Percentiles rank a stretch among this genome's conserved stretches.
phyloP scores from a whole-genome alignment of 2,329 filamentous ascomycete genomes.

The Clonostachys byssicola region DNA sequence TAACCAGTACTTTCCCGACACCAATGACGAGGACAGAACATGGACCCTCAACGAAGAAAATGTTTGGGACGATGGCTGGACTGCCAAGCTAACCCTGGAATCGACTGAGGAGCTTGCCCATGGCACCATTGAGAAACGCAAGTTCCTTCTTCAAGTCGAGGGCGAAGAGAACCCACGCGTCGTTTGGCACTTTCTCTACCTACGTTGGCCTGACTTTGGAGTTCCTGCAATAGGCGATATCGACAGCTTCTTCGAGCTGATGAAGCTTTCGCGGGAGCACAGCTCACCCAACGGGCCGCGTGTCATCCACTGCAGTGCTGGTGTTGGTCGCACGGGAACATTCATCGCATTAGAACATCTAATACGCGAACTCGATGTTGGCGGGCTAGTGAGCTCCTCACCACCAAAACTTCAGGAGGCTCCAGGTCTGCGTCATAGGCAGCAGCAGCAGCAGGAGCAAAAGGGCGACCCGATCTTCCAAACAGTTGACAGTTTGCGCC shows the following conservation, averaged over 20 bases:
- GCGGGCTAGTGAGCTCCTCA: slow-evolving; percentile 48
- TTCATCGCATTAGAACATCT: slow-evolving; percentile 97
- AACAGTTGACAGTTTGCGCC: slow-evolving; percentile 74
- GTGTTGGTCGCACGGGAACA: slow-evolving; percentile 89
- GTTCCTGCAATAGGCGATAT: slow-evolving; percentile 69
- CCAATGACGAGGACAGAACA: slow-evolving; percentile 37
- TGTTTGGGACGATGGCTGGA: slow-evolving; percentile 62
- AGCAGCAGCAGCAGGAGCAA: not conserved
- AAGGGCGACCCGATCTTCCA: slow-evolving; percentile 65
- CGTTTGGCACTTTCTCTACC: slow-evolving; percentile 83
- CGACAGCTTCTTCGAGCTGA: slow-evolving; percentile 63
- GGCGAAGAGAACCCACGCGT: slow-evolving; percentile 45
- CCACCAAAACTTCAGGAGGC: slow-evolving; percentile 4
- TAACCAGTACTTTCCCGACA: slow-evolving; percentile 76
- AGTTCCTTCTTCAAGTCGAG: slow-evolving; percentile 56
- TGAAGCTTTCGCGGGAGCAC: slow-evolving; percentile 58
- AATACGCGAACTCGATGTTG: slow-evolving; percentile 73
- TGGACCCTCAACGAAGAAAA: slow-evolving; percentile 58
- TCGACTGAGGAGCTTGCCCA: slow-evolving; percentile 49
- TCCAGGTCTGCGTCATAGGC: not conserved
- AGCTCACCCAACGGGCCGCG: slow-evolving; percentile 60
- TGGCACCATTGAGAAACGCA: slow-evolving; percentile 68
- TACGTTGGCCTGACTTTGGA: slow-evolving; percentile 85
- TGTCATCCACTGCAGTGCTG: slow-evolving; percentile 84
- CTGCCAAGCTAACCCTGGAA: slow-evolving; percentile 66